Conservation (phyloP, 192 early-diverging fungal species). For the Gaertneriomyces semiglobifer region DNA sequence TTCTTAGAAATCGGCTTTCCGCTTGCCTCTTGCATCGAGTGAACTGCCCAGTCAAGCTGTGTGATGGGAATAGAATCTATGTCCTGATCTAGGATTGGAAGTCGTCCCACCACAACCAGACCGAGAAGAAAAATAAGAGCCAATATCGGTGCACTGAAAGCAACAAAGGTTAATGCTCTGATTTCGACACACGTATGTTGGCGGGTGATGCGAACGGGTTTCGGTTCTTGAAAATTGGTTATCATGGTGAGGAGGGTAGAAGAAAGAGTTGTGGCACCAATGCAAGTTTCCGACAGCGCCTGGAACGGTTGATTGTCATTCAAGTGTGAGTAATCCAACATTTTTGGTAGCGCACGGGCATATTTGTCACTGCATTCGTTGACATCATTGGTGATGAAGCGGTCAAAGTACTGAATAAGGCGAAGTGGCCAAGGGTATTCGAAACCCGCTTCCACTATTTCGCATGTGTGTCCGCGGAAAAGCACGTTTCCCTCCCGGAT, state of each 20-base stretch:
- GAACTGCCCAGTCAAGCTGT: no score
- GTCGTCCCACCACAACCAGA: no score
- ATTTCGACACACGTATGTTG: no score
- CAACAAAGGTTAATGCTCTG: no score
- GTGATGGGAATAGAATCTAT: no score
- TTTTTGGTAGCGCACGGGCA: neutral
- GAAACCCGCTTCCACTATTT: conserved; percentile 8
- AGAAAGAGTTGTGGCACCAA: conserved; percentile 1
- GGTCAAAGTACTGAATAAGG: conserved; percentile 7
- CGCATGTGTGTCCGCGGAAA: conserved; percentile 6
- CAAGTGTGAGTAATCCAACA: no score
- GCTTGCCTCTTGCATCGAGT: no score
- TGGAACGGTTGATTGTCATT: no score
- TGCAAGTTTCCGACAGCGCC: neutral
- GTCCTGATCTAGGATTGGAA: no score
- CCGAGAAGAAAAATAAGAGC: no score
- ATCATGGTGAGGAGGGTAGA: conserved; percentile 8
- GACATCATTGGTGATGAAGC: conserved; percentile 1
- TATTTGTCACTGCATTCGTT: neutral
- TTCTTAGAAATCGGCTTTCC: no score
- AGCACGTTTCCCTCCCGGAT: conserved; percentile 3
- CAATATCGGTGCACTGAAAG: no score
- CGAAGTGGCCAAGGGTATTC: conserved; percentile 2
- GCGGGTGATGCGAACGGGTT: neutral
- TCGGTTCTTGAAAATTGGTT: conserved; percentile 10